Percentiles rank a stretch among this genome's conserved stretches.
Evolutionary conservation across 2,329 filamentous ascomycete genomes (phyloP).

Genomic region (Raffaelea ambrosiae): DNA sequence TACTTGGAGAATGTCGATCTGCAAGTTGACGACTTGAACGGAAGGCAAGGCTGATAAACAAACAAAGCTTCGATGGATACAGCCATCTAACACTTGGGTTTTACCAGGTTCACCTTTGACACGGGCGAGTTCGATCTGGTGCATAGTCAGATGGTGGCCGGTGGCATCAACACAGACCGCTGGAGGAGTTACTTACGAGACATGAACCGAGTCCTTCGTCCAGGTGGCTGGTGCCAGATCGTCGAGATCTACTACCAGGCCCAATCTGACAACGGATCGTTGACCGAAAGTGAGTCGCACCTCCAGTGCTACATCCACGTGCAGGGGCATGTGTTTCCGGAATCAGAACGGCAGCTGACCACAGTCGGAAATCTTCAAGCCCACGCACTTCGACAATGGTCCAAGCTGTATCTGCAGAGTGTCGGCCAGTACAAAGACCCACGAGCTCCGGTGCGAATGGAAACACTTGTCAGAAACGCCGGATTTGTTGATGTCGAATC

Average conservation of each 20-base stretch:
- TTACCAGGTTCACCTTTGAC: conserved; percentile 54
- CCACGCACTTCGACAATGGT: conserved; percentile 61
- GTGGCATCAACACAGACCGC: conserved; percentile 61
- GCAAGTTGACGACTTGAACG: conserved; percentile 66
- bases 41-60: conserved; percentile 32
- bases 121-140: conserved; percentile 72
- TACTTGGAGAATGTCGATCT: conserved; percentile 56
- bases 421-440: conserved; percentile 59
- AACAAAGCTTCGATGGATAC: background rate
- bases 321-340: too few species aligned
- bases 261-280: conserved; percentile 76
- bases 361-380: conserved; percentile 24
- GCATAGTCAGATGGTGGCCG: conserved; percentile 65
- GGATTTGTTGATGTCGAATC: conserved; percentile 63
- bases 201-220: conserved; percentile 61
- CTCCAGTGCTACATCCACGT: too few species aligned
- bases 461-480: conserved; percentile 47
- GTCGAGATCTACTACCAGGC: conserved; percentile 80
- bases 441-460: conserved; percentile 52
- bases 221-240: conserved; percentile 80
- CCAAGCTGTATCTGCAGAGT: conserved; percentile 52
- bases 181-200: conserved; percentile 73
- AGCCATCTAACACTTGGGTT: conserved; percentile 6
- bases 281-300: conserved; percentile 47
- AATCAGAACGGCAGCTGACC: too few species aligned